These are phyloP conservation scores for Talaromyces borbonicus DNA, from an alignment of 495 filamentous ascomycete species.

Conservation along the genomic window DNA sequence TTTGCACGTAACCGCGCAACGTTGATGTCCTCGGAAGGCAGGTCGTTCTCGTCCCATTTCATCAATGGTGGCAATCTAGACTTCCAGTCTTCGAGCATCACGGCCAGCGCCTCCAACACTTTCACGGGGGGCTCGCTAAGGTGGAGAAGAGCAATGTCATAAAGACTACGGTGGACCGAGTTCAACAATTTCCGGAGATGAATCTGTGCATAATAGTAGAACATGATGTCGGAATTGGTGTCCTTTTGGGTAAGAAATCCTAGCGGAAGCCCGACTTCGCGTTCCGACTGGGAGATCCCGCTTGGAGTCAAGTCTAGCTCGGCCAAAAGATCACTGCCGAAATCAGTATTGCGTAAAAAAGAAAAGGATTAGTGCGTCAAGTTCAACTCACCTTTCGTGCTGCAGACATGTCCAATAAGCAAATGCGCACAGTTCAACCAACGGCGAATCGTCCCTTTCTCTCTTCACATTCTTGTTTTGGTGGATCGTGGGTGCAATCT, in stretches of 20 bases:
- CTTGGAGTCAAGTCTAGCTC: constrained; percentile 78
- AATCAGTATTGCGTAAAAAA: neutral
- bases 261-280: constrained; percentile 53
- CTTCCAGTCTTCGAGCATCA: constrained; percentile 43
- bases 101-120: constrained; percentile 29
- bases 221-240: constrained; percentile 44
- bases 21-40: constrained; percentile 66
- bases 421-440: constrained; percentile 48
- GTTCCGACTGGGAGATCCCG: constrained; percentile 62
- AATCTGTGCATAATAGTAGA: constrained; percentile 79
- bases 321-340: constrained; percentile 72
- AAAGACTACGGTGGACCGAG: constrained; percentile 68
- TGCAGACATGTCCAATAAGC: constrained; percentile 94
- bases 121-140: constrained; percentile 15
- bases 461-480: too few relatives aligned
- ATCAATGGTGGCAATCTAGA: constrained; percentile 35
- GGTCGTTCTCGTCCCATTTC: constrained; percentile 58
- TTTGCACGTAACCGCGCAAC: constrained; percentile 81
- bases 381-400: constrained; percentile 70
- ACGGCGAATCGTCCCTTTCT: constrained; percentile 6
- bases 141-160: constrained; percentile 46
- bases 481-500: neutral
- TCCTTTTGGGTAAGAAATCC: constrained; percentile 26
- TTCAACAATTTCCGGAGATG: constrained; percentile 81
- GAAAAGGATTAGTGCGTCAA: constrained; percentile 1